Percentiles rank a stretch among this genome's conserved stretches.
Conservation (phyloP, 306 rosid genomes). For the Rosa rugosa region DNA sequence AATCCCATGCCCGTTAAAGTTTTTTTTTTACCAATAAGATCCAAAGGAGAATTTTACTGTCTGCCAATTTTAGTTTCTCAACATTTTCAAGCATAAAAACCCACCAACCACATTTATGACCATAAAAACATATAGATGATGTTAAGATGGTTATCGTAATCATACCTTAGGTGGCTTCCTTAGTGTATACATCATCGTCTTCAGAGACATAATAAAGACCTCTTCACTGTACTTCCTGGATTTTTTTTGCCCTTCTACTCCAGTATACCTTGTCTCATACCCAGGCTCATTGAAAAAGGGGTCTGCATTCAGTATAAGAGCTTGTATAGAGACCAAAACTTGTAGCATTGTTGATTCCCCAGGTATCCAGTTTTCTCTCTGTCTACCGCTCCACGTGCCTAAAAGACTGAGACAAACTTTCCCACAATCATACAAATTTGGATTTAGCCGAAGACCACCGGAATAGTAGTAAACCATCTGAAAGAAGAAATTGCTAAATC, state of each 20-base stretch:
- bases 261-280: constrained; percentile 25
- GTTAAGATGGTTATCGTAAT: not conserved
- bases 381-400: constrained; percentile 73
- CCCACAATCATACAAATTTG: constrained; percentile 70
- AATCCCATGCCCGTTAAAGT: not conserved
- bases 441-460: constrained; percentile 82
- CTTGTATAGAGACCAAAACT: constrained; percentile 84
- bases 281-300: constrained; percentile 88
- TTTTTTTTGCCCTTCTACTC: constrained; percentile 46
- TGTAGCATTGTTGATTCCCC: constrained; percentile 81
- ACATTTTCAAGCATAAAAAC: not conserved
- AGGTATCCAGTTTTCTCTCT: constrained; percentile 66
- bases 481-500: constrained; percentile 29
- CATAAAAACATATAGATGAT: not conserved
- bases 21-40: too few relatives aligned
- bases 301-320: constrained; percentile 69
- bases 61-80: not conserved
- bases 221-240: constrained; percentile 66
- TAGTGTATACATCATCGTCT: constrained; percentile 72
- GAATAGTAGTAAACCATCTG: constrained; percentile 79
- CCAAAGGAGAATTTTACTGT: too few relatives aligned
- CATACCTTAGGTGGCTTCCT: constrained; percentile 73
- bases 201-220: constrained; percentile 55
- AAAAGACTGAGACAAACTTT: constrained; percentile 85
- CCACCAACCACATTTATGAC: not conserved